Evolutionary conservation across 1,284 basidiomycete species (phyloP), one percentile per base, ranked within the genome.

Genomic region (Porphyrellus sp.): DNA sequence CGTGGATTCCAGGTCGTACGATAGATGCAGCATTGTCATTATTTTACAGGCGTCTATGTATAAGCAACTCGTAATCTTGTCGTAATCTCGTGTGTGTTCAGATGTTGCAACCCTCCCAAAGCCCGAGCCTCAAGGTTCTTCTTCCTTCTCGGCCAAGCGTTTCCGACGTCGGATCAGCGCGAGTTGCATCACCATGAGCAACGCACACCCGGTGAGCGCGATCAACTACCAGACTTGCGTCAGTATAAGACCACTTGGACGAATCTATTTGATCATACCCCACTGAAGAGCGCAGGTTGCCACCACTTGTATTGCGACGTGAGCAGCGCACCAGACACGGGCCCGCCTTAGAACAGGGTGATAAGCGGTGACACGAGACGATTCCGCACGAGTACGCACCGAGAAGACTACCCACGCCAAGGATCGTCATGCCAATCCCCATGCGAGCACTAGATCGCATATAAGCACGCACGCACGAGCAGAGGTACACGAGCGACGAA

Each of bases 221-320:
- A 55, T 42, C 13, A 63, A 38, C 63, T 63, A 18, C 24, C 7
- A 15, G 12, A 23, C 9, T 2, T 31, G 27, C 6, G 23, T 65
- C 35, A 62, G 23, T 9, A 5, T 1, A 8, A 21, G 11, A 3
- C 9, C 11, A 11, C 8, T 5, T n/a, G 11, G 11, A 25, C 11
- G 9, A 25, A 24, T 15, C 21, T 5, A 45, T 23, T 39, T 15
- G 34, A 15, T 24, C 61, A 12, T 57, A 69, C 61, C 33, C 68
- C 68, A 21, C 25, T 45, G 42, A 63, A 66, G 15, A 67, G 47
- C 2, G 63, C 41, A 3, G 62, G 38, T 38, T 34, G 53, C 67
- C 56, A 69, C 67, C 67, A 70, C 24, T 55, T 53, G 53, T 64
- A 70, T 20, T 59, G 37, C 3, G 63, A 45, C 8, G 56, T 57